A percentile compares a stretch with the other conserved stretches of the same genome.
Evolutionary conservation across 495 filamentous ascomycete species (phyloP).

Genomic region (Aspergillus indologenus): DNA sequence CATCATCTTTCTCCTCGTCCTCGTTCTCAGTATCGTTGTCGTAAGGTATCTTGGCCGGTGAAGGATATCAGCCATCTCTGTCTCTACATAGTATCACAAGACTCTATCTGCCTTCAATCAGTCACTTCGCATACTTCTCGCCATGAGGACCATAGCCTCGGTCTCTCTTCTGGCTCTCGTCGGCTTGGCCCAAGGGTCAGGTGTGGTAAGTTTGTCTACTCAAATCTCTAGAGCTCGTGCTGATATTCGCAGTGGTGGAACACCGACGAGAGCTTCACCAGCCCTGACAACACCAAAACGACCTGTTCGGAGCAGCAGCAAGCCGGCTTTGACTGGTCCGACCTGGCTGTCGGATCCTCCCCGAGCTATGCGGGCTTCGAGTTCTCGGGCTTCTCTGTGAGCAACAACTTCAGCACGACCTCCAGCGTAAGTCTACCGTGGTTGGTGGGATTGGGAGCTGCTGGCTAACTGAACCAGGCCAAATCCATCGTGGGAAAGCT

Average conservation of each 20-base stretch:
- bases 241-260: conserved; percentile 47
- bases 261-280: conserved; percentile 57
- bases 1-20: conserved; percentile 2
- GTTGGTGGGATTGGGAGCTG: no score
- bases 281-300: conserved; percentile 73
- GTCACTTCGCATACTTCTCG: conserved; percentile 14
- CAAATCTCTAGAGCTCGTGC: background rate
- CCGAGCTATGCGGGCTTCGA: conserved; percentile 63
- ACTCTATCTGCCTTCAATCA: conserved; percentile 18
- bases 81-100: conserved; percentile 5
- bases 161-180: conserved; percentile 31
- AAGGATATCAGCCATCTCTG: background rate
- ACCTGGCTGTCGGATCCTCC: conserved; percentile 62
- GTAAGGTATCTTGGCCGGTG: background rate
- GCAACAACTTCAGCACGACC: conserved; percentile 48
- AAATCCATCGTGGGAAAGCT: conserved; percentile 67
- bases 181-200: conserved; percentile 32
- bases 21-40: background rate
- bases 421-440: conserved; percentile 34
- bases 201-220: conserved; percentile 26
- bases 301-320: conserved; percentile 65
- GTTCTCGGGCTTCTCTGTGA: conserved; percentile 70
- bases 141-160: conserved; percentile 27
- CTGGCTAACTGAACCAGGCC: conserved; percentile 27
- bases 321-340: conserved; percentile 67